Base-by-base conservation (phyloP, 805 yeast species). In the Kodamaea fukazawae region DNA sequence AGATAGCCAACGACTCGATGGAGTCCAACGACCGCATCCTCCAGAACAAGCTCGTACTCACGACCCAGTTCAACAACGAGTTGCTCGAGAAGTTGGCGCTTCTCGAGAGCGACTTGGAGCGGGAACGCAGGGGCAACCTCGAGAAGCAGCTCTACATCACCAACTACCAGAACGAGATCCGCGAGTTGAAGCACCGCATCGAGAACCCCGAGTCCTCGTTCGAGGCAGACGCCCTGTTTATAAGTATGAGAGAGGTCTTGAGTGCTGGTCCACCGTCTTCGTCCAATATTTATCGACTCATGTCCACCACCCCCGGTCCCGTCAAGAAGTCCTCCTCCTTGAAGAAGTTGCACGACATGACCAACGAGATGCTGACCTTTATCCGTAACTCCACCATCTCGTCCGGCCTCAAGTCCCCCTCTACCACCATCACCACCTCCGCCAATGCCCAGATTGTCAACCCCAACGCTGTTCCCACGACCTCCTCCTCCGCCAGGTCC, bases 1-100 rank as follows among this genome's bases (percentile, higher is more conserved):
- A 71, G 43, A 70, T 70, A n/a, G 51, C 54, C 16, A 70, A 70
- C 45, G 76, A 71, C 39, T 58, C 54, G 36, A 61, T 66, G 63
- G 67, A 63, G 40, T 55, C 63, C 17, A 57, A 61, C 20, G 71
- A 68, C 41, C 51, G 76, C 7, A 49, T 69, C 3, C 41, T 65
- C 1, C 52, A 48, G n/a, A 56, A 48, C 44, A 65, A 66, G 38
- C 50, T 68, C 13, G 61, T 54, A 32, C 44, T 58, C 7, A 51
- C 68, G 8, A 63, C 56, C 28, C 71, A 65, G 34, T 58, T 65
- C 46, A 69, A 66, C 47, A 67, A 67, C 43, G 73, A 66, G 44
- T 50, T 69, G 12, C 48, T 70, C 11, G 76, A 71, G 45, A 63
- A 60, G 40, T 44, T 68, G 22, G 75, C 74, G 13, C 34, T 71